phyloP scores from a whole-genome alignment of 75 land plant species.

The Picea glauca region DNA sequence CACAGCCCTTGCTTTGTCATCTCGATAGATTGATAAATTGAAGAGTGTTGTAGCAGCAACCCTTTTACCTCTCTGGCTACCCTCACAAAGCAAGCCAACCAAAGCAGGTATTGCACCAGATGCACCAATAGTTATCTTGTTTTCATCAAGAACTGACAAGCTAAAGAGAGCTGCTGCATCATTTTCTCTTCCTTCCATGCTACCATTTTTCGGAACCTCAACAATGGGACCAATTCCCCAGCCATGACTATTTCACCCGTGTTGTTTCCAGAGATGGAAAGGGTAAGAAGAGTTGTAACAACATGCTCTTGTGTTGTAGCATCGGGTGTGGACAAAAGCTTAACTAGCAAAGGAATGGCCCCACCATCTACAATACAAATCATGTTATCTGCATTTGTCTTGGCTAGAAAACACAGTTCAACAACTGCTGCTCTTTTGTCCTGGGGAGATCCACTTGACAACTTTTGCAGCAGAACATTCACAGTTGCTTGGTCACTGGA shows the following conservation, averaged over 20 bases:
- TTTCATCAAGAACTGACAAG: constrained; percentile 64
- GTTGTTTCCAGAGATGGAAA: constrained; percentile 83
- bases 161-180: constrained; percentile 88
- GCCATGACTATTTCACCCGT: constrained; percentile 43
- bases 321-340: constrained; percentile 51
- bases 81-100: constrained; percentile 47
- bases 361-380: constrained; percentile 78
- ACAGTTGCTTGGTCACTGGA: constrained; percentile 53
- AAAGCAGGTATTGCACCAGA: constrained; percentile 64
- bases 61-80: constrained; percentile 60
- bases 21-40: constrained; percentile 64
- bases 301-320: constrained; percentile 67
- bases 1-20: constrained; percentile 57
- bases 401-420: constrained; percentile 70
- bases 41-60: constrained; percentile 75
- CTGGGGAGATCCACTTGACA: constrained; percentile 42
- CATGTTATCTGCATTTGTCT: constrained; percentile 72
- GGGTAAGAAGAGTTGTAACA: constrained; percentile 74
- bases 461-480: constrained; percentile 55
- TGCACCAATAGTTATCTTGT: constrained; percentile 64
- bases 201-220: constrained; percentile 60
- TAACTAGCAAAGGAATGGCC: constrained; percentile 67
- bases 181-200: constrained; percentile 85
- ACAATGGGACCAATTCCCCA: neutral
- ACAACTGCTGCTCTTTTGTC: constrained; percentile 54